These are phyloP conservation scores for Gynochthodes officinalis DNA, from an alignment of 257 asterid species.

Conservation along the genomic window DNA sequence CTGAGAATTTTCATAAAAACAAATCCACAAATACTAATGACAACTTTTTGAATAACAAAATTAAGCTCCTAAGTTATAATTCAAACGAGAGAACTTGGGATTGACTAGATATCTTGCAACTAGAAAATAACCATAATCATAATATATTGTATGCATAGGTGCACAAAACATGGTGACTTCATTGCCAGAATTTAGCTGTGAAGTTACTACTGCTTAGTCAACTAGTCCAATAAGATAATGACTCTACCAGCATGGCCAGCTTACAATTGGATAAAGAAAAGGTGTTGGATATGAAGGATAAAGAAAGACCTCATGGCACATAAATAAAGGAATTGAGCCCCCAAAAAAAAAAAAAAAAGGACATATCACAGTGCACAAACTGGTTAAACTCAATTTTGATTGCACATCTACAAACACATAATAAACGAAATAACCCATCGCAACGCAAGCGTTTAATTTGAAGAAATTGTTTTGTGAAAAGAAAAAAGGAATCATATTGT, in stretches of 20 bases:
- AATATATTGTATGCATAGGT: too few relatives aligned
- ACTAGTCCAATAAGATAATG: not conserved
- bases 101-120: too few relatives aligned
- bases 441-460: not conserved
- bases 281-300: not conserved
- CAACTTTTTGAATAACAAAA: too few relatives aligned
- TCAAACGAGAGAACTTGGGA: not conserved
- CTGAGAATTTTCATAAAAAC: too few relatives aligned
- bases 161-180: not conserved
- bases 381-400: too few relatives aligned
- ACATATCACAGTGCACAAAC: not conserved
- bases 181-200: not conserved
- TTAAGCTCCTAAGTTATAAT: not conserved
- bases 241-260: not conserved
- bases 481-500: not conserved
- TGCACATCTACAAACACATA: too few relatives aligned
- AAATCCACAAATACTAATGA: too few relatives aligned
- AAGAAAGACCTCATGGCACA: not conserved
- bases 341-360: not conserved
- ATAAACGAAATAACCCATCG: too few relatives aligned
- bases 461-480: not conserved
- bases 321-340: not conserved
- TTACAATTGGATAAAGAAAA: not conserved
- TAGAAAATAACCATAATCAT: too few relatives aligned
- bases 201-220: not conserved